Evolutionary conservation across 179 eudicot species (phyloP).

Genomic region (Carnegiea gigantea): DNA sequence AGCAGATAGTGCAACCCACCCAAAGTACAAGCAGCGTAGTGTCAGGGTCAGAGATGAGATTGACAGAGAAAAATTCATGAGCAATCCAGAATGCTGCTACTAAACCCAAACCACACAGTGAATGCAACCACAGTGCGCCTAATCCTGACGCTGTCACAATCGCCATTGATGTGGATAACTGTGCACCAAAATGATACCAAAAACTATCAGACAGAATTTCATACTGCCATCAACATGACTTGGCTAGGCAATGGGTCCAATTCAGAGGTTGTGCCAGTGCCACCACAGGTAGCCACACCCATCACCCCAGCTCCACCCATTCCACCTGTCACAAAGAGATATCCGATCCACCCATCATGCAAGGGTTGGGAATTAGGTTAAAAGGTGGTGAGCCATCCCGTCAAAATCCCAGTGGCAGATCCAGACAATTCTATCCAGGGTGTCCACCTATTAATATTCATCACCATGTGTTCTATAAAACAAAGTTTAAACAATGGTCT

Average conservation of each 20-base stretch:
- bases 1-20: slow-evolving; percentile 33
- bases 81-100: slow-evolving; percentile 45
- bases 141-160: not conserved
- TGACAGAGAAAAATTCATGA: slow-evolving; percentile 33
- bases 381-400: not conserved
- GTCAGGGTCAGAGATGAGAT: slow-evolving; percentile 48
- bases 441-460: too few relatives aligned
- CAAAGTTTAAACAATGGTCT: too few relatives aligned
- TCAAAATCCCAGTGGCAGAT: too few relatives aligned
- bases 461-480: too few relatives aligned
- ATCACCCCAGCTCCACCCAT: too few relatives aligned
- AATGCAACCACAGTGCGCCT: slow-evolving; percentile 43
- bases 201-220: not conserved
- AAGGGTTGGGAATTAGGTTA: not conserved
- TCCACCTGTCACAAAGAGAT: not conserved
- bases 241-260: not conserved
- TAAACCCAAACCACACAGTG: slow-evolving; percentile 50
- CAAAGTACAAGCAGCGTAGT: slow-evolving; percentile 46
- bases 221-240: not conserved
- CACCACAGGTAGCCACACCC: too few relatives aligned
- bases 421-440: too few relatives aligned
- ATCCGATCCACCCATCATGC: not conserved
- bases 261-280: too few relatives aligned
- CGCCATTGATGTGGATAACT: slow-evolving; percentile 4
- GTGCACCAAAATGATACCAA: not conserved